phyloP scores from a whole-genome alignment of 768 basidiomycete genomes.

The Hericium coralloides region DNA sequence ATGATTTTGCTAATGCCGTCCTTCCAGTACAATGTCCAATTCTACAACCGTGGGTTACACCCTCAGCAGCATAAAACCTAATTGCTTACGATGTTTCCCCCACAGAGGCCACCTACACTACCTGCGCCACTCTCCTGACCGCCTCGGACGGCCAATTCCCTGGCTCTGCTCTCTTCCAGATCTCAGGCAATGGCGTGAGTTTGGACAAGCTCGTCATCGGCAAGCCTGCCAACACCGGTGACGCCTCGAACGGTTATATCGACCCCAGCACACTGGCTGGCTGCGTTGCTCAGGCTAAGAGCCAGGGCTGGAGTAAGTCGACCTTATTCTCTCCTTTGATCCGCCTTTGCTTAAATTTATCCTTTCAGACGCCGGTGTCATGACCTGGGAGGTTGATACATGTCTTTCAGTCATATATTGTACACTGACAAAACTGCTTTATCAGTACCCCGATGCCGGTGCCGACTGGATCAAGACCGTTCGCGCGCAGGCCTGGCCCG shows the following conservation, averaged over 20 bases:
- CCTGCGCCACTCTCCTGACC: constrained; percentile 29
- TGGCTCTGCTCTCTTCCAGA: constrained; percentile 37
- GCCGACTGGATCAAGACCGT: constrained; percentile 5
- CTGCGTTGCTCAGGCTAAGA: constrained; percentile 51
- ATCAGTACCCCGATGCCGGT: constrained; percentile 1
- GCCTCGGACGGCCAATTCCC: constrained; percentile 34
- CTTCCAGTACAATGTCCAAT: constrained; percentile 35
- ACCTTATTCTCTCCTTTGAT: neutral
- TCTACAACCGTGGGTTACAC: constrained; percentile 26
- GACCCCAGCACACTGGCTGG: constrained; percentile 41
- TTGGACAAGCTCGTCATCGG: constrained; percentile 66
- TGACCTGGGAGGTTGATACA: constrained; percentile 1
- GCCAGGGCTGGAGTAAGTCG: constrained; percentile 55
- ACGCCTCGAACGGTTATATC: constrained; percentile 47
- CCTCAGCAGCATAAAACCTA: neutral
- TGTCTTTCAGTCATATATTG: neutral
- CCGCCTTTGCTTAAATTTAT: neutral
- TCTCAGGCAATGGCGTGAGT: constrained; percentile 45
- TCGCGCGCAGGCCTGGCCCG: neutral
- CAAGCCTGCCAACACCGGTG: constrained; percentile 41
- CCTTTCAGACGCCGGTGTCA: constrained; percentile 2
- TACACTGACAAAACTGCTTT: neutral
- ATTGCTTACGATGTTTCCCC: neutral
- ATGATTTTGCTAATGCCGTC: neutral
- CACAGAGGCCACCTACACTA: constrained; percentile 31